phyloP scores from a whole-genome alignment of 2,329 filamentous ascomycete genomes.

The Neonectria neomacrospora region DNA sequence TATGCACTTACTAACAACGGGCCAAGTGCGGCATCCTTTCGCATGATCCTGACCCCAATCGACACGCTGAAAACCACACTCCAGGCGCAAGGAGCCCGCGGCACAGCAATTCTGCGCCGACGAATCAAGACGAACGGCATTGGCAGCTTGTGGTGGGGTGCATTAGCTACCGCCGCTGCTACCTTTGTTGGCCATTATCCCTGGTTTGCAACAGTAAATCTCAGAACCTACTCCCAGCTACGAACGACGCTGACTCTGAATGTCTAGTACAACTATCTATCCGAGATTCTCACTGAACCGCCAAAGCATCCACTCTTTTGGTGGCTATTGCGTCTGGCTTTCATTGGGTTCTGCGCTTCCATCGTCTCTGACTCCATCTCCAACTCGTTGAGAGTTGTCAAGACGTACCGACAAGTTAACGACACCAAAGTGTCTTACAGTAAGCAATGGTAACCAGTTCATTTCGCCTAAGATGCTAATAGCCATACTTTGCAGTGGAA shows the following conservation, averaged over 20 bases:
- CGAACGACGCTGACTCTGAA: background rate
- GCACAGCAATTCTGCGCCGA: conserved; percentile 55
- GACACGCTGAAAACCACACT: conserved; percentile 63
- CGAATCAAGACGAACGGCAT: conserved; percentile 57
- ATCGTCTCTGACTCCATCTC: conserved; percentile 59
- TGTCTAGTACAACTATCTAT: conserved; percentile 56
- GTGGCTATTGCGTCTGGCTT: conserved; percentile 56
- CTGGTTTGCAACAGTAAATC: conserved; percentile 59
- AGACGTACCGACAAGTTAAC: conserved; percentile 62
- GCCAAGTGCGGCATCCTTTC: conserved; percentile 56
- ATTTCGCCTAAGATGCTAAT: background rate
- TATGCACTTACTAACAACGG: conserved; percentile 1
- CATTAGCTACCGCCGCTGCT: conserved; percentile 59
- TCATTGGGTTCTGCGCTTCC: conserved; percentile 55
- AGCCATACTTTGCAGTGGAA: conserved; percentile 47
- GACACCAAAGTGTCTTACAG: conserved; percentile 59
- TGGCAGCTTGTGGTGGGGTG: conserved; percentile 62
- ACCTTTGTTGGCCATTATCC: conserved; percentile 62
- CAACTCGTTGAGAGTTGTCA: conserved; percentile 60
- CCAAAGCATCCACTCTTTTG: conserved; percentile 52
- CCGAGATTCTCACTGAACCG: conserved; percentile 53
- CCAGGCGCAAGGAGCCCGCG: conserved; percentile 58
- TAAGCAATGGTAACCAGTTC: conserved; percentile 37
- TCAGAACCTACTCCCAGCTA: background rate
- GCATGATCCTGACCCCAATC: conserved; percentile 60